A percentile compares a stretch with the other conserved stretches of the same genome.
These are phyloP conservation scores for Sclerotiophoma versabilis DNA, from an alignment of 2,329 filamentous ascomycete species.

Conservation along the genomic window DNA sequence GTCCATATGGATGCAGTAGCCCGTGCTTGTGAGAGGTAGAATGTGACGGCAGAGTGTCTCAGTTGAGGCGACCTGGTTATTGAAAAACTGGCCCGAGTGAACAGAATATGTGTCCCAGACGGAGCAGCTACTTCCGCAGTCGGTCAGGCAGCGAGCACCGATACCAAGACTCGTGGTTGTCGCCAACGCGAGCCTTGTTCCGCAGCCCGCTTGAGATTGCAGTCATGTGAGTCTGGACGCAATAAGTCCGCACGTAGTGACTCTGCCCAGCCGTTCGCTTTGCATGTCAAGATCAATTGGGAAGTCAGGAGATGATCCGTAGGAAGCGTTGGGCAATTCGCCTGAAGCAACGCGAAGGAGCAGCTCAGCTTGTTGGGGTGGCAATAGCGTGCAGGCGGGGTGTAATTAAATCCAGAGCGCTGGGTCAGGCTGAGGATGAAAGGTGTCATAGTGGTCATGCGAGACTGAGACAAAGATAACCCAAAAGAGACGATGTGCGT, in stretches of 20 bases:
- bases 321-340: constrained; percentile 5
- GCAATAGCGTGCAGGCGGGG: constrained; percentile 8
- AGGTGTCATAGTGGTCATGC: constrained; percentile 4
- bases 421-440: constrained; percentile 12
- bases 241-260: background rate
- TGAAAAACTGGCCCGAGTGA: constrained; percentile 3
- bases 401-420: constrained; percentile 6
- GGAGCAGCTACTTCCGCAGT: background rate
- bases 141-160: background rate
- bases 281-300: background rate
- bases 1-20: background rate
- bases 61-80: background rate
- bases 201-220: constrained; percentile 7
- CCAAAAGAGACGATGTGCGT: background rate
- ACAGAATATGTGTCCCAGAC: background rate
- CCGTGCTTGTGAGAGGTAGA: background rate
- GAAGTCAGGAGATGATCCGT: constrained; percentile 9
- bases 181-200: background rate
- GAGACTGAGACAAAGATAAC: constrained; percentile 2
- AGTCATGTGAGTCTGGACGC: constrained; percentile 13
- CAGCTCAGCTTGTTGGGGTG: constrained; percentile 8
- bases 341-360: constrained; percentile 3
- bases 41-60: constrained; percentile 1
- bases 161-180: constrained; percentile 2
- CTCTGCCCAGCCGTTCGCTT: background rate